A percentile compares a stretch with the other conserved stretches of the same genome.
phyloP scores from a whole-genome alignment of 148 eudicot species.

The Beta vulgaris region DNA sequence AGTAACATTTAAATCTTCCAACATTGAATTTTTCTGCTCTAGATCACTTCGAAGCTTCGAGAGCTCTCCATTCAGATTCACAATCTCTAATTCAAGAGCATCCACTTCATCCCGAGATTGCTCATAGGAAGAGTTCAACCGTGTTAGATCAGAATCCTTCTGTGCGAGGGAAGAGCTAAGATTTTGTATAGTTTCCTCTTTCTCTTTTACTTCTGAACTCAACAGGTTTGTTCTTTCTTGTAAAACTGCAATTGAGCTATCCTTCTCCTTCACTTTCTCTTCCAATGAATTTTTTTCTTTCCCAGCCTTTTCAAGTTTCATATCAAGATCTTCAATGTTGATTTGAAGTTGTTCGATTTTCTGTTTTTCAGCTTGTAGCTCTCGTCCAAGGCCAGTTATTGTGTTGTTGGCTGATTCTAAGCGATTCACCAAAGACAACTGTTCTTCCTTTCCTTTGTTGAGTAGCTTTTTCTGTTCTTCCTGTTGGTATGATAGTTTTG shows the following conservation, averaged over 20 bases:
- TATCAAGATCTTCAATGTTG: constrained; percentile 45
- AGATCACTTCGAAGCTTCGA: constrained; percentile 45
- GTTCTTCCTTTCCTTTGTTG: constrained; percentile 58
- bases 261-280: constrained; percentile 62
- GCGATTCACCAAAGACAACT: constrained; percentile 45
- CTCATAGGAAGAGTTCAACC: constrained; percentile 36
- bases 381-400: constrained; percentile 46
- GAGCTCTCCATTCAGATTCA: constrained; percentile 41
- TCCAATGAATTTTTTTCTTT: constrained; percentile 51
- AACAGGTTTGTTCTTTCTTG: constrained; percentile 57
- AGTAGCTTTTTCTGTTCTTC: constrained; percentile 48
- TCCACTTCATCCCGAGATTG: constrained; percentile 43
- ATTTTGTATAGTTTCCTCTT: constrained; percentile 47
- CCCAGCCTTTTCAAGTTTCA: constrained; percentile 37
- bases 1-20: constrained; percentile 44
- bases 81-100: constrained; percentile 38
- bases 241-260: constrained; percentile 45
- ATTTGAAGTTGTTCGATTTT: constrained; percentile 43
- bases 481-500: constrained; percentile 47
- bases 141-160: constrained; percentile 49
- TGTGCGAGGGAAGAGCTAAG: constrained; percentile 46
- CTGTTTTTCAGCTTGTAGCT: constrained; percentile 49
- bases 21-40: constrained; percentile 40
- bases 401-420: constrained; percentile 56
- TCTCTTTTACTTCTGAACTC: constrained; percentile 55